A percentile compares a stretch with the other conserved stretches of the same genome.
These are phyloP conservation scores for Backusella tuberculispora DNA, from an alignment of 192 early-diverging fungal genomes.

Conservation along the genomic window DNA sequence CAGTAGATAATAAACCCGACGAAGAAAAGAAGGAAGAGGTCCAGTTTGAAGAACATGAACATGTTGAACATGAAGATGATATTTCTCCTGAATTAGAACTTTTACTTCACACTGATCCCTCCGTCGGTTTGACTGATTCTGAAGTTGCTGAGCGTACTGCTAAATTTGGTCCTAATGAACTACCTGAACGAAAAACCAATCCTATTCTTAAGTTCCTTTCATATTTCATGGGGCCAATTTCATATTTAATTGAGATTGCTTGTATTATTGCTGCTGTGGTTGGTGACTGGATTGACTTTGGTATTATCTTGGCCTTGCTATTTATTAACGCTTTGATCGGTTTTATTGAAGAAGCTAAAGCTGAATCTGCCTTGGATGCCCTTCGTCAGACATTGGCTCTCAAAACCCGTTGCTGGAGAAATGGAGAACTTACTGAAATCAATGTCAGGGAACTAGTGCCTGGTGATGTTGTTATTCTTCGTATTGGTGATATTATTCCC, in stretches of 20 bases:
- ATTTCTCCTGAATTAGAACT: constrained; percentile 79
- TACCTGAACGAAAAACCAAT: constrained; percentile 81
- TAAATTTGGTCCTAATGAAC: constrained; percentile 81
- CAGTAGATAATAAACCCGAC: constrained; percentile 2
- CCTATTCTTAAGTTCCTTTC: constrained; percentile 81
- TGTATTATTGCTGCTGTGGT: constrained; percentile 75
- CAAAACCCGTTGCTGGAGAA: constrained; percentile 81
- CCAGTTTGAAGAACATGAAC: constrained; percentile 72
- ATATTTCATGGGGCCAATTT: constrained; percentile 82
- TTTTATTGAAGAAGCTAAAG: constrained; percentile 92
- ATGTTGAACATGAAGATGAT: constrained; percentile 74
- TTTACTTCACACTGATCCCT: constrained; percentile 82
- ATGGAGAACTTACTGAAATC: constrained; percentile 72
- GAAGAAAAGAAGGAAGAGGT: constrained; percentile 52
- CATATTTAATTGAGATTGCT: constrained; percentile 88
- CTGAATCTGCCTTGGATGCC: constrained; percentile 92
- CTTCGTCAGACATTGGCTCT: constrained; percentile 93
- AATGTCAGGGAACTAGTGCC: constrained; percentile 78
- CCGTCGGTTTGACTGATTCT: constrained; percentile 68
- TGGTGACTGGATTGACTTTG: constrained; percentile 79
- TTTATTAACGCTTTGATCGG: constrained; percentile 92
- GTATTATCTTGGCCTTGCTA: constrained; percentile 81
- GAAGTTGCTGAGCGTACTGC: constrained; percentile 71
- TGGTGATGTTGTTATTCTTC: constrained; percentile 82
- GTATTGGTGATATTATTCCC: constrained; percentile 91